Evolutionary conservation across 345 rosid species (phyloP).

Genomic region (Erucastrum elatum): DNA sequence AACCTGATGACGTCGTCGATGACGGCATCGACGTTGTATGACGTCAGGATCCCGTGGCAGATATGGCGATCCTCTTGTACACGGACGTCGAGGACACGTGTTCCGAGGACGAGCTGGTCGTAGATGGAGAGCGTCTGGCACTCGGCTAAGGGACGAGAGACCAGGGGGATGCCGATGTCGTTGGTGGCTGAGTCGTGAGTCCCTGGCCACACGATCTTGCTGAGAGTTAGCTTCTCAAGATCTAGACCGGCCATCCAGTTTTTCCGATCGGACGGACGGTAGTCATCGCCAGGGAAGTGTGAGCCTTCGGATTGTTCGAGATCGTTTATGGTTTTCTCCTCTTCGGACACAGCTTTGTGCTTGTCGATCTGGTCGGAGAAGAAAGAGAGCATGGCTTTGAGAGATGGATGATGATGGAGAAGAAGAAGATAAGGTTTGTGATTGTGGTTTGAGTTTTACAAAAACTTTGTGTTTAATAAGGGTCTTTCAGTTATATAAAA

Average conservation of each 20-base stretch:
- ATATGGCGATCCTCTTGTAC: conserved; percentile 58
- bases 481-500: conserved; percentile 4
- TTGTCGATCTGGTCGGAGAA: conserved; percentile 50
- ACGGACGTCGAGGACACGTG: conserved; percentile 67
- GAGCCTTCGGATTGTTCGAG: conserved; percentile 49
- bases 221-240: conserved; percentile 52
- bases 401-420: conserved; percentile 6
- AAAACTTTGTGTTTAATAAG: neutral
- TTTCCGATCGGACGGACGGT: conserved; percentile 61
- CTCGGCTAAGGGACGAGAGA: conserved; percentile 72
- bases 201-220: conserved; percentile 87
- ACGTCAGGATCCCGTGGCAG: conserved; percentile 71
- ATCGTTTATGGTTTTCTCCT: conserved; percentile 53
- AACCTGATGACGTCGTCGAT: conserved; percentile 61
- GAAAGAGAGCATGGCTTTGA: conserved; percentile 59
- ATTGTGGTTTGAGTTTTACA: conserved; percentile 32
- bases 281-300: conserved; percentile 66
- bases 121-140: conserved; percentile 73
- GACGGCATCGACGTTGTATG: conserved; percentile 57
- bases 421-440: conserved; percentile 30
- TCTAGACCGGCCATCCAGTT: conserved; percentile 78
- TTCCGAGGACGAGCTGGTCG: conserved; percentile 62
- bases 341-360: conserved; percentile 44
- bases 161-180: conserved; percentile 57
- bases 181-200: conserved; percentile 87